Conservation (phyloP, 345 rosid genomes). For the Moricandia moricandioides region DNA sequence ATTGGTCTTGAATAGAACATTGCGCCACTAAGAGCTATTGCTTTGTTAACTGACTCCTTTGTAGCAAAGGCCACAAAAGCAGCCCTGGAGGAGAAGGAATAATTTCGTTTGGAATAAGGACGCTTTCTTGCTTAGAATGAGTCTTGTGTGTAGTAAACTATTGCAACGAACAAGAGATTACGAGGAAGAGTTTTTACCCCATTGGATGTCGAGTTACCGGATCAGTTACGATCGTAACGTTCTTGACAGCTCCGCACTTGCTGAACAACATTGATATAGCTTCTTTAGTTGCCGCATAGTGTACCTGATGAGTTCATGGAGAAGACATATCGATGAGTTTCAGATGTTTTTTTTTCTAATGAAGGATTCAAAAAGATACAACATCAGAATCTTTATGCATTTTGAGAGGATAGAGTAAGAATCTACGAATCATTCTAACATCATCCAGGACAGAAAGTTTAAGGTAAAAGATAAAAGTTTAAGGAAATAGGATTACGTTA, state of each 20-base stretch:
- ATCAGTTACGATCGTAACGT: conserved; percentile 30
- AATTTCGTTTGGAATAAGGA: not conserved
- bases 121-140: not conserved
- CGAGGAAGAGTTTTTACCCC: conserved; percentile 31
- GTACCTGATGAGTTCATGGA: conserved; percentile 33
- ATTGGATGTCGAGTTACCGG: conserved; percentile 26
- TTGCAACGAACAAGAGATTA: conserved; percentile 1
- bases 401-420: not conserved
- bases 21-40: conserved; percentile 34
- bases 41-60: conserved; percentile 38
- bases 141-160: not conserved
- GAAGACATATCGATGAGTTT: not conserved
- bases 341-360: not conserved
- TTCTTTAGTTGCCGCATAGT: conserved; percentile 41
- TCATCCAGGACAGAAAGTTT: not conserved
- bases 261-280: conserved; percentile 37
- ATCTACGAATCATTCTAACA: not conserved
- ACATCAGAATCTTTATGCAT: not conserved
- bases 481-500: conserved; percentile 30
- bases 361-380: not conserved
- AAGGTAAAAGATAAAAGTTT: not conserved
- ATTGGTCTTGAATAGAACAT: conserved; percentile 38
- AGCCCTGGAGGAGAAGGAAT: conserved; percentile 25
- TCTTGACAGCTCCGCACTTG: conserved; percentile 39
- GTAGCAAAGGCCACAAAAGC: conserved; percentile 42